Conservation (phyloP, 2,329 filamentous ascomycete genomes). For the Ampelomyces quisqualis region DNA sequence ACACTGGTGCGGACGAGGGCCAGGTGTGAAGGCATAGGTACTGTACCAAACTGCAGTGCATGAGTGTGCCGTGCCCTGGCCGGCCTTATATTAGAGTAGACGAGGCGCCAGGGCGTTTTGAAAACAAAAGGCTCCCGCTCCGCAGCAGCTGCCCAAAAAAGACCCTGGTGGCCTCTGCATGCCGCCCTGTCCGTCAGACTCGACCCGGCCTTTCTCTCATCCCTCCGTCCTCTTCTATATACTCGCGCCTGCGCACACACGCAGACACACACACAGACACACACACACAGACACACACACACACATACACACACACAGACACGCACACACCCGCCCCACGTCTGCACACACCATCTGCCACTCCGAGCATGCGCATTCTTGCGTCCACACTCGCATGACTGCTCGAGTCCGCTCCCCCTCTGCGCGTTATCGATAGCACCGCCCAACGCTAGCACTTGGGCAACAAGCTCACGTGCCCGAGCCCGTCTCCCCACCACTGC, state of each 20-base stretch:
- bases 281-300: no score
- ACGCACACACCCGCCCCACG: neutral
- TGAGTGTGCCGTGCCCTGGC: constrained; percentile 11
- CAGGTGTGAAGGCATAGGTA: constrained; percentile 12
- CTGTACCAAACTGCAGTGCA: constrained; percentile 23
- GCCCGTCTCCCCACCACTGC: constrained; percentile 6
- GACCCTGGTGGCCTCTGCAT: constrained; percentile 4
- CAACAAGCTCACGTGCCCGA: neutral
- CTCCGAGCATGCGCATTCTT: constrained; percentile 4
- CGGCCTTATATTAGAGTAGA: constrained; percentile 21
- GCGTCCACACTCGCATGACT: neutral
- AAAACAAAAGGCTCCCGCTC: constrained; percentile 9
- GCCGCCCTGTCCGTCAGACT: constrained; percentile 3
- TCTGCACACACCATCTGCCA: constrained; percentile 1
- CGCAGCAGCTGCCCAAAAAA: constrained; percentile 4
- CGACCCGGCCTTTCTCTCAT: neutral
- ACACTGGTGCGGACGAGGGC: constrained; percentile 11
- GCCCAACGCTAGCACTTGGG: constrained; percentile 3
- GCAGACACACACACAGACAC: no score
- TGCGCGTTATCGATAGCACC: constrained; percentile 2
- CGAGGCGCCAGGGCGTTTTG: constrained; percentile 16
- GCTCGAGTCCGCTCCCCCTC: neutral
- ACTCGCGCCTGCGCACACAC: neutral
- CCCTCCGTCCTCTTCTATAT: neutral
- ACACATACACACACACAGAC: no score